Conservation (phyloP, 768 basidiomycete species). For the Collybiopsis luxurians region DNA sequence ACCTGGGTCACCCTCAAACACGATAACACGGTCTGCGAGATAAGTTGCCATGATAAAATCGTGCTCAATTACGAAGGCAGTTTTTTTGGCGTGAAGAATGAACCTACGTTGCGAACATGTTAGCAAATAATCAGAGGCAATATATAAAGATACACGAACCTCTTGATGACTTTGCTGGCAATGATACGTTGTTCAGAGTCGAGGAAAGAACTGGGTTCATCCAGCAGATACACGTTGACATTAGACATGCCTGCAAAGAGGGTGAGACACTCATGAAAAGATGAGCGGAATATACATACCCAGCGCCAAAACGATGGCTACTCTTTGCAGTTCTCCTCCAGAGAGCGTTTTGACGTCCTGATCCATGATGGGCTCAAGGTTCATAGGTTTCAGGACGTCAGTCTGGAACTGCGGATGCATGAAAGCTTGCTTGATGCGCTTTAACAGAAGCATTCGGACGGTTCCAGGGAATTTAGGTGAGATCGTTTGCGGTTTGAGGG, state of each 20-base stretch:
- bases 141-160: constrained; percentile 39
- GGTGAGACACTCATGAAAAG: constrained; percentile 10
- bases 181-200: constrained; percentile 99
- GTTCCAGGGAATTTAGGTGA: constrained; percentile 96
- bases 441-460: constrained; percentile 92
- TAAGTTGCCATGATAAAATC: constrained; percentile 99
- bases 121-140: constrained; percentile 3
- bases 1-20: constrained; percentile 87
- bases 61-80: constrained; percentile 99
- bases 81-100: constrained; percentile 95
- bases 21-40: constrained; percentile 95
- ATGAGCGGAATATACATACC: constrained; percentile 40
- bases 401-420: constrained; percentile 99
- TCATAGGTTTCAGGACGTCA: constrained; percentile 98
- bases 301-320: constrained; percentile 91
- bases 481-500: constrained; percentile 97
- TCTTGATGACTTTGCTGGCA: constrained; percentile 96
- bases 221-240: constrained; percentile 89
- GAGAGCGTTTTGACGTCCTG: constrained; percentile 98
- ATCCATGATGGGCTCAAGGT: constrained; percentile 89
- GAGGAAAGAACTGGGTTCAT: constrained; percentile 93
- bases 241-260: constrained; percentile 58
- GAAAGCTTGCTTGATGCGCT: constrained; percentile 92
- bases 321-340: constrained; percentile 97
- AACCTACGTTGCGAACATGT: constrained; percentile 45